Conservation (phyloP, 2,329 filamentous ascomycete species). For the Simplicillium sp. region DNA sequence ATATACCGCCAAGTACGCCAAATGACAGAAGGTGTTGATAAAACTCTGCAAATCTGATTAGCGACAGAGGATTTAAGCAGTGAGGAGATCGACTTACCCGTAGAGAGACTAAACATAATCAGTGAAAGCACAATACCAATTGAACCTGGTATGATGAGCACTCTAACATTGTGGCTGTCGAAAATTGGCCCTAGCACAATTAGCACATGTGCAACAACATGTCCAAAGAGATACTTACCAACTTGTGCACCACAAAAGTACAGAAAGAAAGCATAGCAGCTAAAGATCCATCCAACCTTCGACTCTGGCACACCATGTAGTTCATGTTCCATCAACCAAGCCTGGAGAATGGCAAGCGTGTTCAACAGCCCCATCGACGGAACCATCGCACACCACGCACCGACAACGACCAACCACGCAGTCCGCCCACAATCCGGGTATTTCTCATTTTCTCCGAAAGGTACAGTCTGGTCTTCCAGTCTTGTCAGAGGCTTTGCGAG, state of each 20-base stretch:
- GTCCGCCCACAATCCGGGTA: slow-evolving; percentile 62
- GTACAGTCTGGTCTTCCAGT: too few relatives aligned
- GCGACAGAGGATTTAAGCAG: background rate
- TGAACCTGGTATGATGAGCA: slow-evolving; percentile 49
- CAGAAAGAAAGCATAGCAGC: slow-evolving; percentile 58
- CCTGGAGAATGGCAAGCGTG: slow-evolving; percentile 55
- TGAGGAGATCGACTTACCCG: slow-evolving; percentile 17
- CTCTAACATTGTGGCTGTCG: slow-evolving; percentile 54
- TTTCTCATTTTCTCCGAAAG: background rate
- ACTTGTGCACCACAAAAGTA: slow-evolving; percentile 66
- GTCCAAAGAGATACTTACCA: slow-evolving; percentile 19
- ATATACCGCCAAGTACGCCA: slow-evolving; percentile 55
- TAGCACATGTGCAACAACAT: too few relatives aligned
- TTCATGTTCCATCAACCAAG: slow-evolving; percentile 56
- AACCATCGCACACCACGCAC: slow-evolving; percentile 57
- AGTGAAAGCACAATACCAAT: slow-evolving; percentile 44
- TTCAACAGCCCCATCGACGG: slow-evolving; percentile 59
- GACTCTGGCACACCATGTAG: slow-evolving; percentile 47
- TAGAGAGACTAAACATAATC: slow-evolving; percentile 50
- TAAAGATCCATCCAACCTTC: slow-evolving; percentile 64
- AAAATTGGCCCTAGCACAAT: slow-evolving; percentile 42
- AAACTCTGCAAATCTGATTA: slow-evolving; percentile 30
- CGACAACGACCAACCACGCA: slow-evolving; percentile 64
- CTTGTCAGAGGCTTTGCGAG: too few relatives aligned
- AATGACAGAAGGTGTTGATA: slow-evolving; percentile 66